A percentile compares a stretch with the other conserved stretches of the same genome.
Evolutionary conservation across 2,329 filamentous ascomycete species (phyloP).

Genomic region (Ophiocordyceps unilateralis): DNA sequence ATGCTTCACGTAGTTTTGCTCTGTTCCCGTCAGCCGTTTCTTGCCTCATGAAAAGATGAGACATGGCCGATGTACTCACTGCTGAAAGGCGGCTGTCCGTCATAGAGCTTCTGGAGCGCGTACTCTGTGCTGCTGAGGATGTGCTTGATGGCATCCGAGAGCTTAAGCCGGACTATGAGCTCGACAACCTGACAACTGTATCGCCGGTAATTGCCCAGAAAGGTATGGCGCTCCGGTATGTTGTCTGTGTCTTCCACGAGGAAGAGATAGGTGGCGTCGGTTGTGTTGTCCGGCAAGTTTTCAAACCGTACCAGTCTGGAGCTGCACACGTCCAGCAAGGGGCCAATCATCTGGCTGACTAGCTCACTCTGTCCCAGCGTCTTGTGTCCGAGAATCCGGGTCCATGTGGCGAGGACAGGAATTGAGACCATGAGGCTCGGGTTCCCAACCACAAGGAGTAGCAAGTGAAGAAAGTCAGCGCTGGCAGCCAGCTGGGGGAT

Average conservation of each 20-base stretch:
- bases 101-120: slow-evolving; percentile 60
- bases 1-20: slow-evolving; percentile 46
- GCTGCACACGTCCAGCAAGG: slow-evolving; percentile 68
- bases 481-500: slow-evolving; percentile 49
- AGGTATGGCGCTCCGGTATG: slow-evolving; percentile 80
- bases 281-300: slow-evolving; percentile 62
- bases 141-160: slow-evolving; percentile 72
- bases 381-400: slow-evolving; percentile 57
- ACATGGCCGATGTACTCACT: slow-evolving; percentile 27
- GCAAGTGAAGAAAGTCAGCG: slow-evolving; percentile 59
- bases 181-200: slow-evolving; percentile 84
- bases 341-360: slow-evolving; percentile 47
- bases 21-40: slow-evolving; percentile 12
- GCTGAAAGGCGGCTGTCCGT: slow-evolving; percentile 48
- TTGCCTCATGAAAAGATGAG: not conserved
- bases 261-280: slow-evolving; percentile 65
- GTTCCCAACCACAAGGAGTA: slow-evolving; percentile 64
- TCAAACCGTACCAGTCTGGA: slow-evolving; percentile 78
- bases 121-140: slow-evolving; percentile 67
- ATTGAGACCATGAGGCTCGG: slow-evolving; percentile 87
- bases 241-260: slow-evolving; percentile 91
- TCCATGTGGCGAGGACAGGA: slow-evolving; percentile 81
- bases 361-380: slow-evolving; percentile 47
- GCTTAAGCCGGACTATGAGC: slow-evolving; percentile 62
- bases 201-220: slow-evolving; percentile 85